These are phyloP conservation scores for Halophytophthora polymorphica DNA, from an alignment of 352 stramenopile species.

Conservation along the genomic window DNA sequence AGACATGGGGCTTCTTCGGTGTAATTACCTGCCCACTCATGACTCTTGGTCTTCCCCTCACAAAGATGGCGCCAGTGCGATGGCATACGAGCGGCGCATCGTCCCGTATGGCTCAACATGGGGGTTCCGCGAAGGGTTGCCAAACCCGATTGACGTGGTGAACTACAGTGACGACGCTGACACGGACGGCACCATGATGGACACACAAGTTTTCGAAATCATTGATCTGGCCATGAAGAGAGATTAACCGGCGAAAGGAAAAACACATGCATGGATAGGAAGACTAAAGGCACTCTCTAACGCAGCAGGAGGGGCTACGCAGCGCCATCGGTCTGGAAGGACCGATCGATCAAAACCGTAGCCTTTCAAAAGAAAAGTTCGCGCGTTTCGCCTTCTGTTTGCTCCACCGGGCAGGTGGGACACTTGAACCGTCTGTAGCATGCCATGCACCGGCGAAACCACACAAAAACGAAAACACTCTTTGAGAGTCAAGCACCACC, in stretches of 20 bases:
- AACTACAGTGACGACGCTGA: neutral
- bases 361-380: conserved; percentile 64
- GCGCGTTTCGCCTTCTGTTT: conserved; percentile 69
- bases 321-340: conserved; percentile 6
- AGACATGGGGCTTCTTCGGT: conserved; percentile 15
- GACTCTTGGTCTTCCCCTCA: neutral
- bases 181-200: conserved; percentile 13
- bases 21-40: conserved; percentile 5
- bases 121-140: no score
- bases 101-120: no score
- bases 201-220: conserved; percentile 43
- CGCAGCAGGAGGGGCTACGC: neutral
- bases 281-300: conserved; percentile 14
- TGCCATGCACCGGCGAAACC: conserved; percentile 3
- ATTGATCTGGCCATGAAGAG: conserved; percentile 22
- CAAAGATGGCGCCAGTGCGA: conserved; percentile 4
- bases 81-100: no score
- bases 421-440: conserved; percentile 79
- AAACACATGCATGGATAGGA: conserved; percentile 10
- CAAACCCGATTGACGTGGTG: no score
- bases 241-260: conserved; percentile 13
- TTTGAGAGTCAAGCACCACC: conserved; percentile 2
- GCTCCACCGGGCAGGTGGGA: conserved; percentile 81
- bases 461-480: conserved; percentile 3
- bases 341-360: conserved; percentile 6